Evolutionary conservation across 2,329 filamentous ascomycete genomes (phyloP).

Genomic region (Exophiala sp.): DNA sequence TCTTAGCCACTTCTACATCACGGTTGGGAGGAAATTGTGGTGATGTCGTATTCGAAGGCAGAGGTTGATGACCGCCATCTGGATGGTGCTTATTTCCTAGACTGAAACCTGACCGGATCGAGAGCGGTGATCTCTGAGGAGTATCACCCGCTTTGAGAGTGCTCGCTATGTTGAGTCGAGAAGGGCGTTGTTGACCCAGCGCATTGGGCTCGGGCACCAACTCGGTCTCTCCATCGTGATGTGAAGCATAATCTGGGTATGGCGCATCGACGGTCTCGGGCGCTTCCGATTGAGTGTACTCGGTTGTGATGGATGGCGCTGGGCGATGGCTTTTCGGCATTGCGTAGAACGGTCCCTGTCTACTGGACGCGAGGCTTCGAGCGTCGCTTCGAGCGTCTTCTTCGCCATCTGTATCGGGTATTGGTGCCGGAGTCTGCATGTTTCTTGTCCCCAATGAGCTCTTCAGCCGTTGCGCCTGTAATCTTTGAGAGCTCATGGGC

Average conservation of each 20-base stretch:
- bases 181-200: constrained; percentile 42
- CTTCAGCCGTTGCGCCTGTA: constrained; percentile 81
- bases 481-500: constrained; percentile 92
- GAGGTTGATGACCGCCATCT: constrained; percentile 68
- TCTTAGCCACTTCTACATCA: constrained; percentile 31
- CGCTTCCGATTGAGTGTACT: constrained; percentile 71
- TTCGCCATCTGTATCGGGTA: constrained; percentile 42
- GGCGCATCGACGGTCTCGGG: constrained; percentile 52
- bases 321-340: constrained; percentile 45
- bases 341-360: constrained; percentile 34
- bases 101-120: constrained; percentile 73
- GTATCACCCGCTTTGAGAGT: constrained; percentile 56
- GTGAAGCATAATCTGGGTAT: constrained; percentile 20
- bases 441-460: constrained; percentile 42
- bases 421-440: constrained; percentile 27
- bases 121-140: constrained; percentile 68
- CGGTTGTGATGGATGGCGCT: constrained; percentile 74
- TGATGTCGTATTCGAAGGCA: constrained; percentile 77
- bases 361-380: constrained; percentile 58
- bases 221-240: constrained; percentile 17
- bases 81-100: constrained; percentile 57
- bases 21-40: constrained; percentile 59
- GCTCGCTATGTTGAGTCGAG: constrained; percentile 60
- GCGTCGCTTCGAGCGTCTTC: constrained; percentile 59
- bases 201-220: constrained; percentile 16